Evolutionary conservation across 306 rosid species (phyloP), one percentile per base, ranked within the genome.

Genomic region (Rosa persica): DNA sequence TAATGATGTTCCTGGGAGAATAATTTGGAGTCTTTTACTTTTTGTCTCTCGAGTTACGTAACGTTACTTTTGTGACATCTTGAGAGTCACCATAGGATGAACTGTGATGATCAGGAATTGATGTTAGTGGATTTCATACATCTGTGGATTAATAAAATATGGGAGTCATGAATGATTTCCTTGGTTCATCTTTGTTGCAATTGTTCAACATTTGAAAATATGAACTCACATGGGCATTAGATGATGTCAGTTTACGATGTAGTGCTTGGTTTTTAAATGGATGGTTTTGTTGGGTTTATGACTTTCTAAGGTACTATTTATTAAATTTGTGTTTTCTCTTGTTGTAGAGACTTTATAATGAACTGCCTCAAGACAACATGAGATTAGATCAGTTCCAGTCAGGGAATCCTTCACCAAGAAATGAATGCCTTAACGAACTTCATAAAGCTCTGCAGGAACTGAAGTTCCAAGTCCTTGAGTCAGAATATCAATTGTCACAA

Each of bases 401-500:
- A 6, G 91, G 81, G 70, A 72, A 82, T 87, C 81, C 78, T 84
- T 86, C 88, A 12, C 81, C 84, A 47, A 83, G 84, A 83, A 67
- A 85, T 64, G 62, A 73, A 40, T 12, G 23, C 78, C 75, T 91
- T 47, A 38, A 67, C 52, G 88, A 91, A 64, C 86, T 95, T 83
- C 86, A 78, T 82, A 77, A 88, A 77, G 70, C 83, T 86, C 78
- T 95, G 82, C 85, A 88, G 77, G 96, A 87, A 69, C 81, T 93
- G 72, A 86, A 83, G 81, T 92, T 89, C 83, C 89, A 78, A 78
- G 76, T 86, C 58, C 75, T 95, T 40, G 91, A 89, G 64, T 85
- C 92, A 80, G 96, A 91, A 72, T 89, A 86, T 85, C 91, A 86
- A 78, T 70, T 95, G 76, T 79, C 85, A 46, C 84, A 85, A 60